These are phyloP conservation scores for Cyberlindnera misumaiensis DNA, from an alignment of 805 yeast species.

Conservation along the genomic window DNA sequence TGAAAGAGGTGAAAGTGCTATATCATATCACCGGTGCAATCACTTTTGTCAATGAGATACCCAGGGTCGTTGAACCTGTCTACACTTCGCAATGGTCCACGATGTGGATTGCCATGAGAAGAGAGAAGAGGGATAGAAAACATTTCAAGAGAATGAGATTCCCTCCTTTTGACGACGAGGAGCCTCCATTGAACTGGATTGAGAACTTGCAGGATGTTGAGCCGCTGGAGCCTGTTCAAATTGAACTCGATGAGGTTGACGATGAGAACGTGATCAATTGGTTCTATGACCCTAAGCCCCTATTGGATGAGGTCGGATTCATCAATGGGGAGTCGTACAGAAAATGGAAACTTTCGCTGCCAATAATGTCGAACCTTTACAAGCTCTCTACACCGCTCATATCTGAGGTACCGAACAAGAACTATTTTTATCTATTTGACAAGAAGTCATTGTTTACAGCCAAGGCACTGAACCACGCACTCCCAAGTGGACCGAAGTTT, in stretches of 20 bases:
- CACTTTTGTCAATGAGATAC: slow-evolving; percentile 88
- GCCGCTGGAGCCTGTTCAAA: slow-evolving; percentile 61
- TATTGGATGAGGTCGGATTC: slow-evolving; percentile 45
- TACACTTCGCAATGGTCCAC: slow-evolving; percentile 95
- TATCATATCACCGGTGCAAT: slow-evolving; percentile 93
- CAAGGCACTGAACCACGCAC: slow-evolving; percentile 76
- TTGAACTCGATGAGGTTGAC: slow-evolving; percentile 58
- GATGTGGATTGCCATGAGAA: slow-evolving; percentile 86
- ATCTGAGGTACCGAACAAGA: slow-evolving; percentile 43
- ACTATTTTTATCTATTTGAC: slow-evolving; percentile 68
- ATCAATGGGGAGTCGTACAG: slow-evolving; percentile 77
- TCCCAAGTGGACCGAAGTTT: slow-evolving; percentile 96
- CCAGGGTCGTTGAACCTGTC: slow-evolving; percentile 87
- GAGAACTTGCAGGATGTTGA: slow-evolving; percentile 72
- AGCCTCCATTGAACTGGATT: slow-evolving; percentile 81
- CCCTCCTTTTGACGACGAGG: slow-evolving; percentile 97
- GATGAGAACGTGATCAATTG: slow-evolving; percentile 61
- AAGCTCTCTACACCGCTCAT: slow-evolving; percentile 66
- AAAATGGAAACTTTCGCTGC: slow-evolving; percentile 58
- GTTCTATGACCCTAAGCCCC: slow-evolving; percentile 75
- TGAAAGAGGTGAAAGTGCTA: slow-evolving; percentile 77
- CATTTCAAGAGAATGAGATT: slow-evolving; percentile 89
- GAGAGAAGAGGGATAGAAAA: slow-evolving; percentile 84
- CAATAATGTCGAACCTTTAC: slow-evolving; percentile 58
- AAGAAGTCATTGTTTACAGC: slow-evolving; percentile 80